Conservation (phyloP, 2,329 filamentous ascomycete genomes). For the Xenoacremonium recifei region DNA sequence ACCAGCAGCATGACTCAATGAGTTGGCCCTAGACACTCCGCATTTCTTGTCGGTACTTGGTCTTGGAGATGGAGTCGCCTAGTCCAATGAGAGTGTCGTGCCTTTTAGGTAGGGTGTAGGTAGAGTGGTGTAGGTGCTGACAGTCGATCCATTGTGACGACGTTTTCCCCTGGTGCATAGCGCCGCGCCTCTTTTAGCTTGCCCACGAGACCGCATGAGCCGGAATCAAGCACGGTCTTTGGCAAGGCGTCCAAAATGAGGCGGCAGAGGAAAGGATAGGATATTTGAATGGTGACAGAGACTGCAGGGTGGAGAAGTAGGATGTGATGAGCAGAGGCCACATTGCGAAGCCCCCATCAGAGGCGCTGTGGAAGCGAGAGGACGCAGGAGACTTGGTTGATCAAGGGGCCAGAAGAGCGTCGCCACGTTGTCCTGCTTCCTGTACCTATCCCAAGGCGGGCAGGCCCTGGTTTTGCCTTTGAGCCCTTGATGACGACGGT, state of each 20-base stretch:
- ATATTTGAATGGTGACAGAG: conserved; percentile 11
- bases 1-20: neutral
- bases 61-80: neutral
- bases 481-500: conserved; percentile 11
- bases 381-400: conserved; percentile 15
- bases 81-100: neutral
- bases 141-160: conserved; percentile 16
- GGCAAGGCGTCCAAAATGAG: conserved; percentile 15
- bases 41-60: neutral
- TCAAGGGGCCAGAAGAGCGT: conserved; percentile 18
- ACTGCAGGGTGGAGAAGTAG: conserved; percentile 10
- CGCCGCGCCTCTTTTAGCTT: conserved; percentile 10
- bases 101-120: neutral
- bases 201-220: conserved; percentile 9
- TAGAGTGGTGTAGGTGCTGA: neutral
- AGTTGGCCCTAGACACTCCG: neutral
- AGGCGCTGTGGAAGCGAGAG: conserved; percentile 10
- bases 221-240: conserved; percentile 8
- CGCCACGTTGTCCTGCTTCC: conserved; percentile 28
- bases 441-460: conserved; percentile 16
- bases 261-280: conserved; percentile 17
- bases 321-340: neutral
- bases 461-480: conserved; percentile 16
- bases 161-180: conserved; percentile 12
- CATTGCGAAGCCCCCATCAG: neutral